Base-by-base conservation (phyloP, 177 flowering plant genomes). In the Telopea speciosissima region DNA sequence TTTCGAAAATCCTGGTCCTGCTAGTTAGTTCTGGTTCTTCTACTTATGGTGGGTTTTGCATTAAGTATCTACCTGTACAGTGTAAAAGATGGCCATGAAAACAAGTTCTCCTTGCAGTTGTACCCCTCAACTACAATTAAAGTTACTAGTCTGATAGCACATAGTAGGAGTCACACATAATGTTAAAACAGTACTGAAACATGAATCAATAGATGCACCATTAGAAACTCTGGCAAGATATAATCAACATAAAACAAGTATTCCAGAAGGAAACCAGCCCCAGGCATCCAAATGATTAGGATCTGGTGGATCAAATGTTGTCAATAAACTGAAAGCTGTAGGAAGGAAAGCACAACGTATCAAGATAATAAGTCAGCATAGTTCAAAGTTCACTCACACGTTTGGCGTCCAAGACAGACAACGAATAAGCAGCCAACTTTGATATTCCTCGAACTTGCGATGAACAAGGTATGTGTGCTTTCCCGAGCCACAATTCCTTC, bases 381-480 rank as follows among this genome's bases (percentile, higher is more conserved):
- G 19, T 54, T 33, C 59, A 63, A 63, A 19, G 59, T 1, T 10
- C 23, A 82, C 88, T 82, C 73, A 92, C 97, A 22, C 97, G 94
- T 76, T 78, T 88, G 33, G 88, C 85, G 76, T 92, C 96, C 85
- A 73, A 83, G 21, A 89, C 70, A 45, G 96, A 86, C 28, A 86
- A 72, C 21, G 91, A 86, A 79, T 91, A 90, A 52, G 89, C 86
- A 7, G 80, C 81, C 83, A 88, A 65, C 77, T 78, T 89, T 21
- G 93, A 77, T 23, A 88, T 44, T 63, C 92, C 89, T n/a, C 76
- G 75, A 67, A 67, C 74, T 68, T 70, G 86, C 24, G 90, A 76
- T 4, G 79, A 22, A 21, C 93, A 88, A 67, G 97, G 97, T 73
- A 92, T 80, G 76, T 92, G 97, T 77, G 96, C 96, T 78, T 92